Conservation (phyloP, 2,329 filamentous ascomycete genomes). For the Cladophialophora bantiana region DNA sequence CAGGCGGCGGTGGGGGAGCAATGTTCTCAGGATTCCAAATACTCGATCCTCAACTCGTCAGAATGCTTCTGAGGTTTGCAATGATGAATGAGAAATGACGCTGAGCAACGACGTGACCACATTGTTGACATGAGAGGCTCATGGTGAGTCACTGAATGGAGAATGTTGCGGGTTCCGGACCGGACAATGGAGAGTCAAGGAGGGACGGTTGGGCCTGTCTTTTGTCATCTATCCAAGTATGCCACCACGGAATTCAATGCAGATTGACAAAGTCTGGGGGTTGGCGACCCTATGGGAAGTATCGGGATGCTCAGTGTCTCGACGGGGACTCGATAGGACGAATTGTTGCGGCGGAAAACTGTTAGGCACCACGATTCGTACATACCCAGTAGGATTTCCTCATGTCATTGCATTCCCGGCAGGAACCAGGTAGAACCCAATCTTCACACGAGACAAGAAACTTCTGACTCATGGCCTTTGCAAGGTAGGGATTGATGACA, state of each 20-base stretch:
- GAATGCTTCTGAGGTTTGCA: background rate
- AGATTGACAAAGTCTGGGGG: background rate
- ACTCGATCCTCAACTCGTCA: background rate
- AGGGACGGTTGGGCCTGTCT: background rate
- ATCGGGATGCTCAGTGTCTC: background rate
- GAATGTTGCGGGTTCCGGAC: background rate
- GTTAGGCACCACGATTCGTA: background rate
- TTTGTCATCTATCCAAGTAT: conserved; percentile 1
- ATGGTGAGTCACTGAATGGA: background rate
- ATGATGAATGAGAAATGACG: conserved; percentile 2
- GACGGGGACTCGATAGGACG: background rate
- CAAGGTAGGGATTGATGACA: too few relatives aligned
- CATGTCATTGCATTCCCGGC: background rate
- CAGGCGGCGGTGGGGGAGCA: background rate
- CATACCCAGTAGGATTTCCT: background rate
- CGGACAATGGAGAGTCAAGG: background rate
- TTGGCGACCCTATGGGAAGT: background rate
- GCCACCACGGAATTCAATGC: background rate
- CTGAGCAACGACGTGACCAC: background rate
- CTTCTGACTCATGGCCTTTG: background rate
- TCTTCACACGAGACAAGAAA: background rate
- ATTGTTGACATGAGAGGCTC: background rate
- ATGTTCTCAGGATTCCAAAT: background rate
- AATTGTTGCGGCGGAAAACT: background rate
- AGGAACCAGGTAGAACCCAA: background rate